Evolutionary conservation across 208 protist species (phyloP), one percentile per base, ranked within the genome.

Genomic region (Wallacemonas sp.): DNA sequence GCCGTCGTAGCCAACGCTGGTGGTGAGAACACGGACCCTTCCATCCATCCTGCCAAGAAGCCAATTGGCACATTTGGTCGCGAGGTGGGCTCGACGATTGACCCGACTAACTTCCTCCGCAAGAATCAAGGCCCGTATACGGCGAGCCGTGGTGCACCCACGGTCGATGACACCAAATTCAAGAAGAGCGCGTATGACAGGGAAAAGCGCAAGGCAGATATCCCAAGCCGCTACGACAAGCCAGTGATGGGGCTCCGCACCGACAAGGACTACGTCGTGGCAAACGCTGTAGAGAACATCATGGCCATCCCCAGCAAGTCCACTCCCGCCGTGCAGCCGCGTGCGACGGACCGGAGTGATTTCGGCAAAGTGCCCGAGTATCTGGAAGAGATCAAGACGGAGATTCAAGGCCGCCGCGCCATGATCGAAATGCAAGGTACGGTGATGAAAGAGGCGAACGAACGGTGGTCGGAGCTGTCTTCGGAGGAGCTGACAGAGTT

Each of bases 231-330:
- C 24, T 49, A 86, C 41, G 94, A 98, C 42, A 84, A 79, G 51
- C 96, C 96, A 0, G 83, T 98, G 31, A 96, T 97, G 88, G 95
- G 95, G 0, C 66, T 98, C 11, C 94, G 84, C 42, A 95, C 92
- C 1, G 85, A 97, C 30, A 98, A 98, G 73, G 97, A 98, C 62
- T 98, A 91, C 68, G 91, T 98, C 9, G 80, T 97, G 15, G 86
- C 88, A 17, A 98, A 98, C 68, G 94, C 96, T 8, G 96, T 98
- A 3, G 95, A 98, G 47, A 96, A 86, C 65, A 91, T 94, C 62
- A 62, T 97, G 67, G 87, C 89, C 9, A 77, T 94, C 54, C 89
- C 92, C 5, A 84, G 82, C 5, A 97, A 94, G 64, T 70, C 66
- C 2, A 79, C 74, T 12, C 82, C 82, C 6, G 60, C 70, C 9